These are phyloP conservation scores for Russula sp. DNA, from an alignment of 768 basidiomycete species.

Conservation along the genomic window DNA sequence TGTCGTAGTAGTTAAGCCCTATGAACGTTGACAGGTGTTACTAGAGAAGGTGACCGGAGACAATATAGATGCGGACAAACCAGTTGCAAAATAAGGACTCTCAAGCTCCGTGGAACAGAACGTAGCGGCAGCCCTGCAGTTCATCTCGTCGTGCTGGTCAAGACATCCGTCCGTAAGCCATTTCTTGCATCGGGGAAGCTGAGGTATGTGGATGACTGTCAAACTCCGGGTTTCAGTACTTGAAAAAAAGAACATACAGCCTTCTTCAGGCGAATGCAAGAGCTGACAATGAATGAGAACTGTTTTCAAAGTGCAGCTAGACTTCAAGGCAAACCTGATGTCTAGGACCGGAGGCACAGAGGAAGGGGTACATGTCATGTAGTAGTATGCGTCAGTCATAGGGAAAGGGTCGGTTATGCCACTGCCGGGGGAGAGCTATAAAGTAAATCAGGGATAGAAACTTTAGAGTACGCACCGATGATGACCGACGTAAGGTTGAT, in stretches of 20 bases:
- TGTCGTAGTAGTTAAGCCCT: constrained; percentile 56
- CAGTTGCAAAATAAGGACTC: constrained; percentile 27
- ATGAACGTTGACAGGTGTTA: constrained; percentile 23
- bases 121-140: constrained; percentile 34
- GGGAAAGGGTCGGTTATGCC: constrained; percentile 36
- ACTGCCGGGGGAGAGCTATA: constrained; percentile 33
- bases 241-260: constrained; percentile 26
- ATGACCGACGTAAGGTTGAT: constrained; percentile 44
- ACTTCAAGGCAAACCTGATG: constrained; percentile 33
- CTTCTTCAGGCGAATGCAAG: constrained; percentile 39
- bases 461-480: constrained; percentile 32
- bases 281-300: constrained; percentile 16
- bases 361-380: constrained; percentile 47
- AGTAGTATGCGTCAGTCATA: constrained; percentile 38
- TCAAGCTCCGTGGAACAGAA: constrained; percentile 33
- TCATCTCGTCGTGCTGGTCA: constrained; percentile 37
- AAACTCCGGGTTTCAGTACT: neutral
- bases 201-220: neutral
- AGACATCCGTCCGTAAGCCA: constrained; percentile 34
- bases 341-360: constrained; percentile 41
- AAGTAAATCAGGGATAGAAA: neutral
- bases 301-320: neutral
- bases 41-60: neutral
- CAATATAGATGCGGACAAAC: constrained; percentile 18
- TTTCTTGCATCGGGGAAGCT: constrained; percentile 41